Conservation (phyloP, 768 basidiomycete species). For the Russula compacta region DNA sequence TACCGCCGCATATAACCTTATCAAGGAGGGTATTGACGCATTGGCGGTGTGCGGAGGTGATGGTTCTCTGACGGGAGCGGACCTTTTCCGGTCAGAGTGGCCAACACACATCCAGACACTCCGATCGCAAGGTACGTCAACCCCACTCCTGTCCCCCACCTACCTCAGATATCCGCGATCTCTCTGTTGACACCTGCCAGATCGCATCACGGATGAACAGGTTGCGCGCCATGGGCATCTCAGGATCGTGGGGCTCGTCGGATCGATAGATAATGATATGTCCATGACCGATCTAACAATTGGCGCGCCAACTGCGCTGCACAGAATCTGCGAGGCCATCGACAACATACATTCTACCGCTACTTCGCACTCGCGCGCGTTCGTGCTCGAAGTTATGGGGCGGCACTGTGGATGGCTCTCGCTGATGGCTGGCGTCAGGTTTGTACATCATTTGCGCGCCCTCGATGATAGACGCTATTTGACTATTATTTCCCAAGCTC, state of each 20-base stretch:
- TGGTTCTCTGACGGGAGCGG: conserved; percentile 92
- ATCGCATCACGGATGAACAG: conserved; percentile 68
- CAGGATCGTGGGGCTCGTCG: conserved; percentile 95
- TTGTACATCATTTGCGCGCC: conserved; percentile 21
- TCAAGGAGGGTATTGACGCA: conserved; percentile 96
- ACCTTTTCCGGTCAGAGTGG: conserved; percentile 92
- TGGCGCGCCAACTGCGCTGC: conserved; percentile 90
- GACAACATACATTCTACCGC: conserved; percentile 98
- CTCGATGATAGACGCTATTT: background rate
- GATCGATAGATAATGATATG: conserved; percentile 99
- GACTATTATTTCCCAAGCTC: conserved; percentile 34
- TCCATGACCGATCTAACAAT: conserved; percentile 95
- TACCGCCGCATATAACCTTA: conserved; percentile 82
- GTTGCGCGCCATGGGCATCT: conserved; percentile 68
- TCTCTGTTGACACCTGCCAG: conserved; percentile 28
- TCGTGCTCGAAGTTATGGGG: conserved; percentile 99
- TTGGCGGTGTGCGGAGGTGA: conserved; percentile 97
- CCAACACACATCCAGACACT: conserved; percentile 70
- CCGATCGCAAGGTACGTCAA: conserved; percentile 43
- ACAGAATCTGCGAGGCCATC: conserved; percentile 95
- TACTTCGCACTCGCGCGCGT: conserved; percentile 90
- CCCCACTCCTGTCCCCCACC: background rate
- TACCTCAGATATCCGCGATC: background rate
- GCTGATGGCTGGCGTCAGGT: conserved; percentile 86
- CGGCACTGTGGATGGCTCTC: conserved; percentile 99